Evolutionary conservation across 768 basidiomycete species (phyloP).

Genomic region (Lactarius vividus): DNA sequence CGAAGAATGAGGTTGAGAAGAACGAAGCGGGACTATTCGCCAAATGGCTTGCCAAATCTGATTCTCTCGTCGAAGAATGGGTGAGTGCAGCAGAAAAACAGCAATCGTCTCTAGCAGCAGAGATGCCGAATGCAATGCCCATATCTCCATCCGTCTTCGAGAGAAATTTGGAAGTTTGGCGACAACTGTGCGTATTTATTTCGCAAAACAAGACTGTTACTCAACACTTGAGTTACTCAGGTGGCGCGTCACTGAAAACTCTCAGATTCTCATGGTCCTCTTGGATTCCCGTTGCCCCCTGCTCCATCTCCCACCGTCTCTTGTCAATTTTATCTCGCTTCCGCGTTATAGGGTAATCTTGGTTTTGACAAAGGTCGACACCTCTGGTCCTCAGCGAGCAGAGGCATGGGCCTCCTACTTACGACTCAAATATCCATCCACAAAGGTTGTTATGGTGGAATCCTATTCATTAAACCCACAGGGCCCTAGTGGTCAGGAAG

Average conservation of each 20-base stretch:
- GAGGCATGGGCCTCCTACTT: constrained; percentile 67
- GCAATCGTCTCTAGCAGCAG: constrained; percentile 5
- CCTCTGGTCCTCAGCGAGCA: constrained; percentile 64
- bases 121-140: constrained; percentile 40
- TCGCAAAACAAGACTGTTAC: neutral
- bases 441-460: constrained; percentile 71
- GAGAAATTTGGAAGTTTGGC: constrained; percentile 90
- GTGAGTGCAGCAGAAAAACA: constrained; percentile 6
- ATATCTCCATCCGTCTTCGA: constrained; percentile 79
- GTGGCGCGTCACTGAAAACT: constrained; percentile 93
- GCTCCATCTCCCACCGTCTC: constrained; percentile 80
- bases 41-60: constrained; percentile 73
- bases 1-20: constrained; percentile 83
- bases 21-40: constrained; percentile 86
- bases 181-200: constrained; percentile 68
- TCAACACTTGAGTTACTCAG: constrained; percentile 37
- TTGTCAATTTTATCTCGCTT: constrained; percentile 56
- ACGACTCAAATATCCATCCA: constrained; percentile 47
- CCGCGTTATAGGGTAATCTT: constrained; percentile 50
- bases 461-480: constrained; percentile 57
- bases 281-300: constrained; percentile 88
- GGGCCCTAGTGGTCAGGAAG: constrained; percentile 1
- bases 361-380: constrained; percentile 86
- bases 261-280: constrained; percentile 82
- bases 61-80: constrained; percentile 55